Conservation (phyloP, 148 eudicot species). For the Vaccinium macrocarpon region DNA sequence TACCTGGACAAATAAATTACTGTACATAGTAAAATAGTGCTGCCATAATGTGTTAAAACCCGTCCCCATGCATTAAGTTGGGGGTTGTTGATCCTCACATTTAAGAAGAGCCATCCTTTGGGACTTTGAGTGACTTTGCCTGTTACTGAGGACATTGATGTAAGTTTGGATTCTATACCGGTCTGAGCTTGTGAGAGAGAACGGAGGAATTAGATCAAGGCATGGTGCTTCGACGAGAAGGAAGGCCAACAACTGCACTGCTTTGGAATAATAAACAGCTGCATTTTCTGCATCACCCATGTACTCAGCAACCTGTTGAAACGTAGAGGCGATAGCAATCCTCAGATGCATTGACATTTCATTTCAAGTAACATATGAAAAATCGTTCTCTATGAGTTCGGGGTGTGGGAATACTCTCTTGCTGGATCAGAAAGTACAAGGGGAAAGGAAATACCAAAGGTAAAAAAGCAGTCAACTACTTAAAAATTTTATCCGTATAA, state of each 20-base stretch:
- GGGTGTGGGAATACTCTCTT: too few species aligned
- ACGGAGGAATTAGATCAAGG: slow-evolving; percentile 69
- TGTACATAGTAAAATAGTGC: slow-evolving; percentile 35
- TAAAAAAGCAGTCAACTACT: neutral
- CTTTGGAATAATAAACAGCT: slow-evolving; percentile 50
- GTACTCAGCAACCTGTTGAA: slow-evolving; percentile 74
- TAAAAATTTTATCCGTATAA: too few species aligned
- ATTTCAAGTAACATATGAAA: neutral
- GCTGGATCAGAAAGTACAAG: neutral
- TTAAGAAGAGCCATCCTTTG: slow-evolving; percentile 66
- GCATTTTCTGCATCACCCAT: slow-evolving; percentile 65
- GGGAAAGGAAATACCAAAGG: neutral
- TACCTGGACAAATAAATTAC: slow-evolving; percentile 59
- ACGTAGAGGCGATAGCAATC: neutral
- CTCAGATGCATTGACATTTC: neutral
- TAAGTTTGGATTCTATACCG: slow-evolving; percentile 59
- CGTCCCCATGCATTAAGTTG: slow-evolving; percentile 18
- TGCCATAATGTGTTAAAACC: slow-evolving; percentile 21
- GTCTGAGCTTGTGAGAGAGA: slow-evolving; percentile 69
- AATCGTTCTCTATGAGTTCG: neutral
- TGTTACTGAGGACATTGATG: slow-evolving; percentile 56
- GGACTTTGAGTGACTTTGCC: slow-evolving; percentile 74
- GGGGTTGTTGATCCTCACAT: slow-evolving; percentile 41
- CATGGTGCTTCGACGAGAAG: slow-evolving; percentile 74
- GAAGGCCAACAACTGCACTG: slow-evolving; percentile 53